A percentile compares a stretch with the other conserved stretches of the same genome.
These are phyloP conservation scores for Gleditsia sinensis DNA, from an alignment of 306 rosid genomes.

Conservation along the genomic window DNA sequence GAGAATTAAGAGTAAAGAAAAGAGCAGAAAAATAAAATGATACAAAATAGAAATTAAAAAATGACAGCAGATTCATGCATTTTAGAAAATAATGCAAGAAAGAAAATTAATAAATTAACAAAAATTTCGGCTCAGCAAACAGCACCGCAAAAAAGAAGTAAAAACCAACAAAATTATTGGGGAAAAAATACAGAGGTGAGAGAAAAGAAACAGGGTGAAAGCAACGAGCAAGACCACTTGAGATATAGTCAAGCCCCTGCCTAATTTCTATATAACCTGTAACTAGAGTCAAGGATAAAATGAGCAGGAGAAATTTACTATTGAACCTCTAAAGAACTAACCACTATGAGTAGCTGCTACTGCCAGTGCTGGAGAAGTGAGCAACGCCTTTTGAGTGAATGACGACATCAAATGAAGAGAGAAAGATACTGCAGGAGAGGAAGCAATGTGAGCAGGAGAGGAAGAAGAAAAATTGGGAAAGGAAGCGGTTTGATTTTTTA, in stretches of 20 bases:
- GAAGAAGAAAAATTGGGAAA: too few relatives aligned
- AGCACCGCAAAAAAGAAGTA: neutral
- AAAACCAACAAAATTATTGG: neutral
- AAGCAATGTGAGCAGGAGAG: too few relatives aligned
- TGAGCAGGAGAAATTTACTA: neutral
- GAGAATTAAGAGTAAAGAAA: neutral
- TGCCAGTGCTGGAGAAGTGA: neutral
- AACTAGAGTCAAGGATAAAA: neutral
- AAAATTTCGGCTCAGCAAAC: neutral
- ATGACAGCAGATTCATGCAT: neutral
- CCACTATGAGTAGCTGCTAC: neutral
- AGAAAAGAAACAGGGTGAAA: neutral
- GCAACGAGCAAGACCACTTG: neutral
- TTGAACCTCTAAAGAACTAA: neutral
- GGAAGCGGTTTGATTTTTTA: too few relatives aligned
- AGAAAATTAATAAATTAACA: too few relatives aligned
- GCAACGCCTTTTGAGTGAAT: too few relatives aligned
- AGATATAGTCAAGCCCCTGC: neutral
- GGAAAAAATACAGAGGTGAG: neutral
- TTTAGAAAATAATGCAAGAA: neutral
- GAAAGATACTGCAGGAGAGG: neutral
- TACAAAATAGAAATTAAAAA: neutral
- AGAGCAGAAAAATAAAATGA: neutral
- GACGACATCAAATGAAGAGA: neutral
- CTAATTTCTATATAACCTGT: neutral